Conservation (phyloP, 2,329 filamentous ascomycete species). For the Dothidotthia symphoricarpi region DNA sequence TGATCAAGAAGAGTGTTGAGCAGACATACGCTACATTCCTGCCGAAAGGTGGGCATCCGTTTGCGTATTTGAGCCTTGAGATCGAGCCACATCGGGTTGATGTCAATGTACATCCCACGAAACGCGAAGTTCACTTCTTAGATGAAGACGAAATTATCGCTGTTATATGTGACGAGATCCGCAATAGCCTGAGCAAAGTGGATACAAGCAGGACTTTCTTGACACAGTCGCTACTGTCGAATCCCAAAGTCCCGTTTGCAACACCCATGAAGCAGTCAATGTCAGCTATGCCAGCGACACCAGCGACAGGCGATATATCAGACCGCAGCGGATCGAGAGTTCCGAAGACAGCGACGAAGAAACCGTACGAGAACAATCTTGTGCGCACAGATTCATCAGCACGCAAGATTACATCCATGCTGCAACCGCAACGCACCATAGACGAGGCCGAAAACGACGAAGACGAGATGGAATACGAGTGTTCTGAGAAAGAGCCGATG, state of each 20-base stretch:
- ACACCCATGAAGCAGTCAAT: slow-evolving; percentile 41
- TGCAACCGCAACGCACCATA: slow-evolving; percentile 56
- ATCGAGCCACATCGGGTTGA: slow-evolving; percentile 92
- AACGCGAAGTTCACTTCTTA: slow-evolving; percentile 93
- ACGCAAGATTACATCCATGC: slow-evolving; percentile 96
- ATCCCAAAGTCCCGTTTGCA: slow-evolving; percentile 41
- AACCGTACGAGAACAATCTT: slow-evolving; percentile 77
- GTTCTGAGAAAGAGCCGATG: slow-evolving; percentile 65
- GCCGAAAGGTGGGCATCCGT: slow-evolving; percentile 91
- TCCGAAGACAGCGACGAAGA: slow-evolving; percentile 28
- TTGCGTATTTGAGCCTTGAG: slow-evolving; percentile 86
- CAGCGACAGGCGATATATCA: slow-evolving; percentile 22
- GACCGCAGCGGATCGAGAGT: slow-evolving; percentile 32
- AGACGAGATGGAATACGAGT: slow-evolving; percentile 68
- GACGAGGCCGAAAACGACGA: slow-evolving; percentile 29
- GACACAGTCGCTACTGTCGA: slow-evolving; percentile 77
- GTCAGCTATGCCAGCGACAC: slow-evolving; percentile 10
- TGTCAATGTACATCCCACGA: slow-evolving; percentile 97
- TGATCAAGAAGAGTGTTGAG: slow-evolving; percentile 85
- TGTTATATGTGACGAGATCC: slow-evolving; percentile 76
- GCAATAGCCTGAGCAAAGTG: slow-evolving; percentile 75
- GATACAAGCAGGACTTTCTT: slow-evolving; percentile 93
- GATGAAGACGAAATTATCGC: slow-evolving; percentile 97
- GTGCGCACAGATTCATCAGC: slow-evolving; percentile 84
- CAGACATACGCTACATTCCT: slow-evolving; percentile 84